A percentile compares a stretch with the other conserved stretches of the same genome.
Evolutionary conservation across 2,329 filamentous ascomycete genomes (phyloP).

Genomic region (Aspergillus fructus): DNA sequence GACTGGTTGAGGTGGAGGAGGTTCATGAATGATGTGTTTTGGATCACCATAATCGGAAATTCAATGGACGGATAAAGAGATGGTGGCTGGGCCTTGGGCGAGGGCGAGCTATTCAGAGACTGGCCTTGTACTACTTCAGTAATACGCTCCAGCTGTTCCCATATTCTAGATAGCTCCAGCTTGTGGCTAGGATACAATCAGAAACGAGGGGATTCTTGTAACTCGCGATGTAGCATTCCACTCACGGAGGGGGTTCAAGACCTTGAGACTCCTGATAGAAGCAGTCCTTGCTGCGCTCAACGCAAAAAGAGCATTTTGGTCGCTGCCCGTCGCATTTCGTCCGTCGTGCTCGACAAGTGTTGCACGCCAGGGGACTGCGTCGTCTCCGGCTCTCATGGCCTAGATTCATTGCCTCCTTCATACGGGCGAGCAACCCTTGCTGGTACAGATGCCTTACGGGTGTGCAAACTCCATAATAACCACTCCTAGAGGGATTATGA

Average conservation of each 20-base stretch:
- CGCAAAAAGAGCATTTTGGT: slow-evolving; percentile 11
- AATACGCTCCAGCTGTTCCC: neutral
- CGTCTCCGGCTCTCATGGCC: neutral
- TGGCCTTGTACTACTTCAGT: neutral
- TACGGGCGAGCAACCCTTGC: too few species aligned
- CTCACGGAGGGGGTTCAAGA: neutral
- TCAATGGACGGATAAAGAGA: neutral
- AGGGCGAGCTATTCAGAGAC: neutral
- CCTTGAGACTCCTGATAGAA: neutral
- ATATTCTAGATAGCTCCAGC: neutral
- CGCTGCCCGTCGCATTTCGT: slow-evolving; percentile 12
- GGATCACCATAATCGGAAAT: neutral
- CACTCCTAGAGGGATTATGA: too few species aligned
- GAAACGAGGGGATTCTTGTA: neutral
- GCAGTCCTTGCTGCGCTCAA: slow-evolving; percentile 6
- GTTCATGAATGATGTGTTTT: neutral
- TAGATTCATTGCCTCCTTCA: neutral
- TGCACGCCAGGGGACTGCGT: slow-evolving; percentile 4
- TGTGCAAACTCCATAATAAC: too few species aligned
- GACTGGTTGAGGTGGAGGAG: neutral
- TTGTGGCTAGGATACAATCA: neutral
- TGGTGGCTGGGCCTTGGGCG: neutral
- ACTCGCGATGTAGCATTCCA: neutral
- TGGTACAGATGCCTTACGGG: too few species aligned
- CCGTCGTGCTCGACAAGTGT: slow-evolving; percentile 9